Conservation (phyloP, 192 early-diverging fungal genomes). For the Dissophora ornata region DNA sequence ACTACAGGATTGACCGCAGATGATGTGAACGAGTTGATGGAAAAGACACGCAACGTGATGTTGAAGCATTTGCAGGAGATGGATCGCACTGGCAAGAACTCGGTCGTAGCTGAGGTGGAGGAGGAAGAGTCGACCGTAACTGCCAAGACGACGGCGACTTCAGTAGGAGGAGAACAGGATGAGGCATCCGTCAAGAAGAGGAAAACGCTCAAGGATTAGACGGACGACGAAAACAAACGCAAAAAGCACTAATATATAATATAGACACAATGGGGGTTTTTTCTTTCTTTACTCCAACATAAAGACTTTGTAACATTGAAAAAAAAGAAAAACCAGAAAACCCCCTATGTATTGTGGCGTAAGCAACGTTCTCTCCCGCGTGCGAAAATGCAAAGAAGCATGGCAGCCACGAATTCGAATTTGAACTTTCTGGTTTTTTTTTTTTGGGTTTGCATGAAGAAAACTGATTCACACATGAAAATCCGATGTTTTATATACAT, state of each 20-base stretch:
- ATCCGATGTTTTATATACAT: too few relatives aligned
- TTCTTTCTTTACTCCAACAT: constrained; percentile 2
- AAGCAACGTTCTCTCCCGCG: too few relatives aligned
- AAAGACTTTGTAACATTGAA: too few relatives aligned
- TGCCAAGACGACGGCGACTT: constrained; percentile 30
- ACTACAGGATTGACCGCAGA: constrained; percentile 57
- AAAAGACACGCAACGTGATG: constrained; percentile 62
- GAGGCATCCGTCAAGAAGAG: constrained; percentile 47
- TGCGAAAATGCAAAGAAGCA: too few relatives aligned
- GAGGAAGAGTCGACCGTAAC: neutral
- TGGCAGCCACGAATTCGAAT: too few relatives aligned
- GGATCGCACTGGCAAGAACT: constrained; percentile 4
- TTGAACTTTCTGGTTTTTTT: too few relatives aligned
- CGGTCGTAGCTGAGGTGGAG: neutral
- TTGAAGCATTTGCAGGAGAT: constrained; percentile 62
- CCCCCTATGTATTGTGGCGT: too few relatives aligned
- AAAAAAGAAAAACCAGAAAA: too few relatives aligned
- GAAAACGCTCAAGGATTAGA: constrained; percentile 43
- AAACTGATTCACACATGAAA: neutral
- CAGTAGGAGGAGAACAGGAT: constrained; percentile 23
- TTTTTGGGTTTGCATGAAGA: too few relatives aligned
- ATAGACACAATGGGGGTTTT: neutral
- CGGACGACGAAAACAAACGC: too few relatives aligned
- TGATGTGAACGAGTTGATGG: constrained; percentile 61
- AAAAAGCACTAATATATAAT: neutral